Conservation (phyloP, 768 basidiomycete genomes). For the Trametes cubensis region DNA sequence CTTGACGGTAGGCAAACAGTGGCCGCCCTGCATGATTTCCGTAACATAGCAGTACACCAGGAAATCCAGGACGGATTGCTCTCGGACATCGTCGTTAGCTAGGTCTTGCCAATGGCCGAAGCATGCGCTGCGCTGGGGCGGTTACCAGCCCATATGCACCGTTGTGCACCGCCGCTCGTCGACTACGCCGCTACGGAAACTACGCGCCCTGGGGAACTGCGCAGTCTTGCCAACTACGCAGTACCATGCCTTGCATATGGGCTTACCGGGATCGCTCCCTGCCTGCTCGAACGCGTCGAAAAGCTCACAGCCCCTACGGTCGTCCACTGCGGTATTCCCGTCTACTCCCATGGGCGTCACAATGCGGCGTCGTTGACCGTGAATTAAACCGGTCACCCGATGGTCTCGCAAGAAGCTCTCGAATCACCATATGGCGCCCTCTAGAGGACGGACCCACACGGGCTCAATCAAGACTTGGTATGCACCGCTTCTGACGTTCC, state of each 20-base stretch:
- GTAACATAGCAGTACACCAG: constrained; percentile 6
- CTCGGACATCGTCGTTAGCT: background rate
- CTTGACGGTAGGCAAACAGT: background rate
- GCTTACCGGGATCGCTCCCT: too few species aligned
- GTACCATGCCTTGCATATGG: background rate
- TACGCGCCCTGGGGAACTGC: too few species aligned
- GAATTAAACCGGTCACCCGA: background rate
- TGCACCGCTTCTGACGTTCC: background rate
- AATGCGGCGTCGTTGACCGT: background rate
- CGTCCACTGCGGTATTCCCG: background rate
- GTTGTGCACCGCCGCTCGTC: background rate
- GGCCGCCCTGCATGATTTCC: background rate
- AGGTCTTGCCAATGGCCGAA: background rate
- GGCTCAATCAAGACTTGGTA: background rate
- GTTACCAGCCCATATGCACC: background rate
- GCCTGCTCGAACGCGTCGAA: background rate
- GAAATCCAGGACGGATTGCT: background rate
- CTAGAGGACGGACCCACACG: background rate
- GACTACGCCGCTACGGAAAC: too few species aligned
- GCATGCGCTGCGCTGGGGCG: background rate
- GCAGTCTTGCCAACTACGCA: background rate
- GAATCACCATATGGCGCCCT: background rate
- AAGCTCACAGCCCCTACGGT: background rate
- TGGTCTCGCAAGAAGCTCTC: background rate
- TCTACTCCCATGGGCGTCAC: background rate